Percentiles rank a stretch among this genome's conserved stretches.
Evolutionary conservation across 768 basidiomycete species (phyloP).

Genomic region (Tricholoma terreum): DNA sequence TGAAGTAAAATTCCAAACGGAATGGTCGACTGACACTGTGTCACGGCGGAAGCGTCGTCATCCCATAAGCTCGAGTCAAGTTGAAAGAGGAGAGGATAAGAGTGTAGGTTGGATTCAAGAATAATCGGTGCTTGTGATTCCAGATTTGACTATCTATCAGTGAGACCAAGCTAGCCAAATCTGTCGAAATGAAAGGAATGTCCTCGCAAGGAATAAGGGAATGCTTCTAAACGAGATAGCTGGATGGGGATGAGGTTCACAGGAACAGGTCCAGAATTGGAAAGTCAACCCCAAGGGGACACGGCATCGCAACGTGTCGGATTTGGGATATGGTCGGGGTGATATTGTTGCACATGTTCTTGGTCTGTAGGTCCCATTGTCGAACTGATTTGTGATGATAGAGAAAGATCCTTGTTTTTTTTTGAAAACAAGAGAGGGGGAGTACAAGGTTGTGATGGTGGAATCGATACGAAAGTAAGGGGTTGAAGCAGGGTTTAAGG

Average conservation of each 20-base stretch:
- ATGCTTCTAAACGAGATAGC: conserved; percentile 7
- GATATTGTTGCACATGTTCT: not conserved
- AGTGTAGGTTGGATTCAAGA: not conserved
- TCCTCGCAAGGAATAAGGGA: conserved; percentile 28
- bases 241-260: conserved; percentile 2
- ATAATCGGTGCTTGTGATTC: too few species aligned
- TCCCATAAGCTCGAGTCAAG: too few species aligned
- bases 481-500: too few species aligned
- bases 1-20: too few species aligned
- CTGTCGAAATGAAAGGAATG: conserved; percentile 18
- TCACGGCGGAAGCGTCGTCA: too few species aligned
- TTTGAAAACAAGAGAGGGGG: not conserved
- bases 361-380: conserved; percentile 16
- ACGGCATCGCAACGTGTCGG: not conserved
- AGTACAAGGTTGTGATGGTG: conserved; percentile 30
- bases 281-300: conserved; percentile 8
- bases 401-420: not conserved
- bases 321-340: too few species aligned
- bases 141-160: too few species aligned
- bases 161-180: too few species aligned
- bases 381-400: conserved; percentile 6
- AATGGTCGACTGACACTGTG: too few species aligned
- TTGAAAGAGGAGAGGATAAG: not conserved
- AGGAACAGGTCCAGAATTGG: conserved; percentile 6
- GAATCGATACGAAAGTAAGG: conserved; percentile 21